Conservation (phyloP, 2,329 filamentous ascomycete genomes). For the Calonectria hongkongensis region DNA sequence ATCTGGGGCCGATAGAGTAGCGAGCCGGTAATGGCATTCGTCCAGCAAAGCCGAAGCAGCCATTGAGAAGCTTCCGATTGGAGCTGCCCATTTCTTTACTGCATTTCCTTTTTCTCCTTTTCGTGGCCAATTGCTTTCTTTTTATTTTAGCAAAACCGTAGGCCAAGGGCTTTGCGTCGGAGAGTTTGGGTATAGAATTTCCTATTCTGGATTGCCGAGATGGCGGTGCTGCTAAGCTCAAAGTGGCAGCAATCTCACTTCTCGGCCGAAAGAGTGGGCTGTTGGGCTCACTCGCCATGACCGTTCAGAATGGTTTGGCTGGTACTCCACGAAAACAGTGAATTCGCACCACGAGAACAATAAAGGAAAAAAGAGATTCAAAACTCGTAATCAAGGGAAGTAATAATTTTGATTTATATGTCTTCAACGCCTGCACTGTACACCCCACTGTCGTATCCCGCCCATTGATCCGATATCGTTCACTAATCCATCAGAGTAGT, state of each 20-base stretch:
- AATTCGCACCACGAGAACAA: neutral
- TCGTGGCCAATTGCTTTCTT: neutral
- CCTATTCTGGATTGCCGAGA: conserved; percentile 37
- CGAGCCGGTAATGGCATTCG: conserved; percentile 3
- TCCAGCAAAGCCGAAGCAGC: conserved; percentile 12
- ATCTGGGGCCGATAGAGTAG: conserved; percentile 37
- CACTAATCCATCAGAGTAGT: too few relatives aligned
- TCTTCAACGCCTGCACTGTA: too few relatives aligned
- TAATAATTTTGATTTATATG: too few relatives aligned
- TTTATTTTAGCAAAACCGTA: neutral
- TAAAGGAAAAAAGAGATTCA: neutral
- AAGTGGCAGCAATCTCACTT: conserved; percentile 24
- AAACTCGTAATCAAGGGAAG: neutral
- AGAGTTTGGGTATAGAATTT: conserved; percentile 4
- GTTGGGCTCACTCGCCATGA: neutral
- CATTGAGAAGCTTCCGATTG: neutral
- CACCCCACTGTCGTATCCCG: too few relatives aligned
- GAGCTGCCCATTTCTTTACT: neutral
- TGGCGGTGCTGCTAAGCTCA: conserved; percentile 9
- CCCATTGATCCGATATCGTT: too few relatives aligned
- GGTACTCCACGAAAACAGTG: neutral
- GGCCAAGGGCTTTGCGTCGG: neutral
- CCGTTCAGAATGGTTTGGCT: neutral
- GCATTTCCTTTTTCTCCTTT: neutral
- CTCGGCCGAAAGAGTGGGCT: conserved; percentile 25